Conservation (phyloP, 2,329 filamentous ascomycete species). For the Ophiostoma tasmaniense region DNA sequence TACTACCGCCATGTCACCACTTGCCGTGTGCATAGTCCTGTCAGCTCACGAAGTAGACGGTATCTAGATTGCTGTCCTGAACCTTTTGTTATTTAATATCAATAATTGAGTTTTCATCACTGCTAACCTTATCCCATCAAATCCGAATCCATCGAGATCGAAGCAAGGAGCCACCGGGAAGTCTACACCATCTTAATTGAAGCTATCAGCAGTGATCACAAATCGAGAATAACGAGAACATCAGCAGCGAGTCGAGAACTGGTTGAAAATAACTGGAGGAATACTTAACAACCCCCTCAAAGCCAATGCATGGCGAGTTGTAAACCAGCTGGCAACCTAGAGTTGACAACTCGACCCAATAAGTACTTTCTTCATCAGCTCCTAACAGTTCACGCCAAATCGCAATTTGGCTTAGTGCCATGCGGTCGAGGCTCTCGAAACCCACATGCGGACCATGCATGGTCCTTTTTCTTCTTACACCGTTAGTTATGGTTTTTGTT, state of each 20-base stretch:
- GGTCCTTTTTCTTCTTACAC: background rate
- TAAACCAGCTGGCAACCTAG: background rate
- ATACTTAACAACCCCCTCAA: background rate
- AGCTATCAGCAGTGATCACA: background rate
- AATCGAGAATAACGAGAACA: background rate
- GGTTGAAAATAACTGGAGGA: too few species aligned
- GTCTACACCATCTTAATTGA: background rate
- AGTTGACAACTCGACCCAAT: background rate
- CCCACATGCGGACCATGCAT: background rate
- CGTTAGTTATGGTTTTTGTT: background rate
- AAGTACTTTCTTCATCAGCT: background rate
- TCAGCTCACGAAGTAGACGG: background rate
- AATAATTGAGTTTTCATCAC: too few species aligned
- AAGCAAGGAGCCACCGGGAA: background rate
- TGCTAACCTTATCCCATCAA: too few species aligned
- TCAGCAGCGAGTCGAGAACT: background rate
- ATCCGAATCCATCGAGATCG: background rate
- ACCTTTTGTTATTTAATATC: background rate
- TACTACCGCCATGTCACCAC: background rate
- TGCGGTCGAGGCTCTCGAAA: background rate
- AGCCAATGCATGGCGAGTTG: background rate
- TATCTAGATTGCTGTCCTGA: background rate
- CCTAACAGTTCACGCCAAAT: background rate
- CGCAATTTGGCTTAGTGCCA: conserved; percentile 5
- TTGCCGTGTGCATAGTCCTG: background rate